Conservation (phyloP, 106 monocot genomes). For the Alisma plantagoaquatica region DNA sequence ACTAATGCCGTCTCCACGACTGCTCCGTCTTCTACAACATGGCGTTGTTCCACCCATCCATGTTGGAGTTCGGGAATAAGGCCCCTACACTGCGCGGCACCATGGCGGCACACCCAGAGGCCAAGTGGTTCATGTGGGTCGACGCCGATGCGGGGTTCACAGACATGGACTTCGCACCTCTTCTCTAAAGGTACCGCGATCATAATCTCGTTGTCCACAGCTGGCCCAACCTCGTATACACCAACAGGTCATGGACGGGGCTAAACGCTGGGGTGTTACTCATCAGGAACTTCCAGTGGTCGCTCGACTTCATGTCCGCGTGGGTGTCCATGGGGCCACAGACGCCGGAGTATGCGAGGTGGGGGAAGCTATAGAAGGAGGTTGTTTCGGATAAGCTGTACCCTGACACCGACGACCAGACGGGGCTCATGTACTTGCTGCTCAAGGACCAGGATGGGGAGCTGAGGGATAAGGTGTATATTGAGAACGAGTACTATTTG, state of each 20-base stretch:
- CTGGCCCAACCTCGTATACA: conserved; percentile 49
- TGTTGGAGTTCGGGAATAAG: conserved; percentile 65
- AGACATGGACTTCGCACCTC: conserved; percentile 85
- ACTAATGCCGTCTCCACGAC: conserved; percentile 63
- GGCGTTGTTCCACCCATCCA: conserved; percentile 45
- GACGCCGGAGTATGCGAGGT: conserved; percentile 38
- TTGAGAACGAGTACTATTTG: conserved; percentile 64
- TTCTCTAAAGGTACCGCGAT: conserved; percentile 27
- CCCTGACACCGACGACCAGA: conserved; percentile 75
- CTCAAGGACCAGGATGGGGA: conserved; percentile 23
- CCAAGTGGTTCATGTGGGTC: conserved; percentile 90
- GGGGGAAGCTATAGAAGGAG: conserved; percentile 41
- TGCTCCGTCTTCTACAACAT: conserved; percentile 64
- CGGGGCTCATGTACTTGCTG: conserved; percentile 60
- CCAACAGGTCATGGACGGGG: conserved; percentile 47
- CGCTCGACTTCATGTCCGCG: conserved; percentile 60
- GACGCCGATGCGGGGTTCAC: conserved; percentile 88
- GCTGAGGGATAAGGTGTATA: conserved; percentile 50
- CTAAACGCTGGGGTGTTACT: conserved; percentile 93
- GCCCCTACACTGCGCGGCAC: conserved; percentile 56
- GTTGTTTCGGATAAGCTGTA: conserved; percentile 53
- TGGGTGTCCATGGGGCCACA: conserved; percentile 77
- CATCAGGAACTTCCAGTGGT: conserved; percentile 94
- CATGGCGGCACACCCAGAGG: conserved; percentile 83
- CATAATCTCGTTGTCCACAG: conserved; percentile 72